Conservation (phyloP, 192 early-diverging fungal genomes). For the Mortierella claussenii region DNA sequence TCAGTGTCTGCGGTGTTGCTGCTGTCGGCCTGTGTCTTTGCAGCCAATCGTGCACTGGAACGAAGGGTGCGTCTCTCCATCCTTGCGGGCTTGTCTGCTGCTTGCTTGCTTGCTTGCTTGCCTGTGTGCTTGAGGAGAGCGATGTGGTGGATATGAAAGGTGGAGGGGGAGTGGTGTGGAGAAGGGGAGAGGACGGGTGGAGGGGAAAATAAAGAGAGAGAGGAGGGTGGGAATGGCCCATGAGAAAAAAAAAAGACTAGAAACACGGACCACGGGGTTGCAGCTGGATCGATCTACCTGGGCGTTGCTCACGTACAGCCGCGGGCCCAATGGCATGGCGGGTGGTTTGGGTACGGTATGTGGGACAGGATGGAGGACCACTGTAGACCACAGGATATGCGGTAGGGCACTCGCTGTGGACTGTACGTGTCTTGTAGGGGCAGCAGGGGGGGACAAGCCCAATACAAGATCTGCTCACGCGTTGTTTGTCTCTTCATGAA, state of each 20-base stretch:
- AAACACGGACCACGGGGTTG: constrained; percentile 9
- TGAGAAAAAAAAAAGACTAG: constrained; percentile 9
- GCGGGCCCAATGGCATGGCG: background rate
- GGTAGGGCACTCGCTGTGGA: no score
- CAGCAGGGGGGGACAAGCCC: no score
- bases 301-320: background rate
- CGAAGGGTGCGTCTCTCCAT: constrained; percentile 49
- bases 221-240: background rate
- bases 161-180: background rate
- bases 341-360: no score
- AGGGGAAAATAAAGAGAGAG: background rate
- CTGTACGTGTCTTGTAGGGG: no score
- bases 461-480: no score
- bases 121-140: no score
- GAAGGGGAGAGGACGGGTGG: background rate
- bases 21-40: constrained; percentile 15
- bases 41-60: constrained; percentile 30
- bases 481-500: no score
- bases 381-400: no score
- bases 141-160: background rate
- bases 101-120: no score
- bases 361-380: no score
- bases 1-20: constrained; percentile 8
- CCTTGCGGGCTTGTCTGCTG: background rate
- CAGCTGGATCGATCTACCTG: no score